A percentile compares a stretch with the other conserved stretches of the same genome.
These are phyloP conservation scores for Aureoboletus auriporus DNA, from an alignment of 768 basidiomycete species.

Conservation along the genomic window DNA sequence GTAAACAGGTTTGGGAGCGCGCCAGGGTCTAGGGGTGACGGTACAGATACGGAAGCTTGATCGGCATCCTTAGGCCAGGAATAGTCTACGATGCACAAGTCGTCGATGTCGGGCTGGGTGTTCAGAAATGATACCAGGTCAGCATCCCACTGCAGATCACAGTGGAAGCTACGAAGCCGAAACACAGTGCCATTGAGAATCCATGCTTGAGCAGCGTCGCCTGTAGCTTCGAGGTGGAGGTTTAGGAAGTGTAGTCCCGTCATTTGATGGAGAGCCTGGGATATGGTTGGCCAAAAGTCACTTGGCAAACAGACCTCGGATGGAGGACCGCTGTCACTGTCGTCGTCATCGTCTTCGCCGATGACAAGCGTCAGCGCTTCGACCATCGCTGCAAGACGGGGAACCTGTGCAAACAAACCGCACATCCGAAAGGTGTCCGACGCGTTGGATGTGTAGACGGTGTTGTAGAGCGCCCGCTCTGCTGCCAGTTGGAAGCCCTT, in stretches of 20 bases:
- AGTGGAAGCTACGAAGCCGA: conserved; percentile 56
- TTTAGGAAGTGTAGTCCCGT: conserved; percentile 48
- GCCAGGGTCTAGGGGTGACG: conserved; percentile 20
- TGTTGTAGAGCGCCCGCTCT: conserved; percentile 59
- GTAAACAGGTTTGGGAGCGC: conserved; percentile 48
- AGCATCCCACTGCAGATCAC: conserved; percentile 63
- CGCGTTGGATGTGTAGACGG: conserved; percentile 43
- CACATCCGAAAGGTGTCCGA: conserved; percentile 42
- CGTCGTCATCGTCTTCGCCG: conserved; percentile 15
- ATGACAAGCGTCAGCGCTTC: conserved; percentile 51
- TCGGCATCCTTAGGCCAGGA: conserved; percentile 11
- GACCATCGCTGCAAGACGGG: conserved; percentile 50
- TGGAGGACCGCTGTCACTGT: neutral
- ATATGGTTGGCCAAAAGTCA: conserved; percentile 49
- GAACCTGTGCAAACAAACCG: conserved; percentile 39
- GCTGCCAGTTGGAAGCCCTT: conserved; percentile 50
- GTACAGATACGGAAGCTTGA: conserved; percentile 12
- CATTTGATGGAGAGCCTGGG: conserved; percentile 45
- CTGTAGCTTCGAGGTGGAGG: conserved; percentile 35
- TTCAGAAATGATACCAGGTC: conserved; percentile 40
- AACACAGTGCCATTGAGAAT: conserved; percentile 42
- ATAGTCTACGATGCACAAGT: conserved; percentile 35
- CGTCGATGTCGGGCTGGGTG: conserved; percentile 20
- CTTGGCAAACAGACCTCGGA: conserved; percentile 23
- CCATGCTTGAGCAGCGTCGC: conserved; percentile 33